Evolutionary conservation across 441 rosid genomes (phyloP), one percentile per base, ranked within the genome.

Genomic region (Bruguiera hainesii): DNA sequence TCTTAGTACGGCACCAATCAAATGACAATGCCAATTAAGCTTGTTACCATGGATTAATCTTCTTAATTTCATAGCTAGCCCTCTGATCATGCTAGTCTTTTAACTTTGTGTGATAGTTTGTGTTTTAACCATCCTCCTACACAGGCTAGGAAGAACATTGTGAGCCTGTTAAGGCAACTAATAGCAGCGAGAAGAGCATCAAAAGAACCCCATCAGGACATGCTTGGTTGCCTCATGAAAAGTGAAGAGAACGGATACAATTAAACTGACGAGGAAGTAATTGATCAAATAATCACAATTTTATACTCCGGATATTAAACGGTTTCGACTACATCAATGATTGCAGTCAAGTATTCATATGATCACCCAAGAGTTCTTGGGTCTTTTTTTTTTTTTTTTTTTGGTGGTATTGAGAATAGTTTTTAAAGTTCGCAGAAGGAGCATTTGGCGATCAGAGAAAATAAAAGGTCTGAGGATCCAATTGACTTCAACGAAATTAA

Each of bases 281-380:
- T 89, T 39, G 98, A 93, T 81, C 98, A 93, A 73, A 80, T 87
- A 0, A 89, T 93, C 29, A 93, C 98, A 7, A 80, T 93, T 51
- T 67, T 90, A 76, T 93, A 93, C 69, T 93, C 98, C 1, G 97
- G 97, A 55, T 93, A 90, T 49, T 97, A 93, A 72, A 93, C 98
- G 33, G 96, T 93, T 55, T 93, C 98, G 5, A 89, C 96, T 31
- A 93, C 98, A 16, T 84, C 98, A 2, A 93, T 88, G 96, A 93
- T 93, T 97, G 93, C 92, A 7, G 79, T 93, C 67, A 93, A 90
- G 81, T 93, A 87, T 64, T 85, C 90, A 21, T 93, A 88, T 74
- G 97, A 93, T 84, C 91, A 88, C 66, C 97, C 96, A 3, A 63
- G 21, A 59, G 88, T 82, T 69, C 97, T 90, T 37, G 42, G 13